phyloP scores from a whole-genome alignment of 257 asterid genomes.

The Penstemon eatonii region DNA sequence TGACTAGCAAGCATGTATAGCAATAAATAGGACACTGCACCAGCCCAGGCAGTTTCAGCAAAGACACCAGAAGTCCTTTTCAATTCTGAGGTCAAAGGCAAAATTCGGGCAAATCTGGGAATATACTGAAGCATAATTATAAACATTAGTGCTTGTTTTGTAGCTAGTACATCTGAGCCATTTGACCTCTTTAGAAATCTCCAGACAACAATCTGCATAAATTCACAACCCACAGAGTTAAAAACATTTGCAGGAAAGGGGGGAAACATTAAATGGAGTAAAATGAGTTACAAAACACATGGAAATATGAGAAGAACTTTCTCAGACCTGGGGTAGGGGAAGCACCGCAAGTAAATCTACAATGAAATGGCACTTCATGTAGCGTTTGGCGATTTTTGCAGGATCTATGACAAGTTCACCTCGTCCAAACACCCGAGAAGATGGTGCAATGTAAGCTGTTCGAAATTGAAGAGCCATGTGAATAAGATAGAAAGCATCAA shows the following conservation, averaged over 20 bases:
- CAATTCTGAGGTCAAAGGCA: slow-evolving; percentile 81
- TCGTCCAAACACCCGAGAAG: slow-evolving; percentile 97
- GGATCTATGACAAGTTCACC: slow-evolving; percentile 97
- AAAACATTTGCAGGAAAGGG: slow-evolving; percentile 5
- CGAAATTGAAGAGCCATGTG: slow-evolving; percentile 95
- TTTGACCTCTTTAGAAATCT: slow-evolving; percentile 72
- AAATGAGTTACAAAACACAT: background rate
- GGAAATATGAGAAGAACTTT: slow-evolving; percentile 15
- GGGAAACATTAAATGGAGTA: slow-evolving; percentile 5
- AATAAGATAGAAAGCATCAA: slow-evolving; percentile 84
- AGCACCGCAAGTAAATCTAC: slow-evolving; percentile 86
- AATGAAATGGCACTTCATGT: slow-evolving; percentile 77
- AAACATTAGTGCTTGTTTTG: slow-evolving; percentile 72
- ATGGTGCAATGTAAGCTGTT: slow-evolving; percentile 95
- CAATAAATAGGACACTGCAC: slow-evolving; percentile 87
- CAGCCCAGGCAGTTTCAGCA: slow-evolving; percentile 99
- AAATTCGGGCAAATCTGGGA: slow-evolving; percentile 68
- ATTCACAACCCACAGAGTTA: slow-evolving; percentile 4
- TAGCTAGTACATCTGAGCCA: slow-evolving; percentile 85
- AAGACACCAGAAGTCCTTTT: slow-evolving; percentile 98
- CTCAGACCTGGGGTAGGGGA: slow-evolving; percentile 91
- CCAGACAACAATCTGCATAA: slow-evolving; percentile 87
- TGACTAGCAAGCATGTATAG: slow-evolving; percentile 99
- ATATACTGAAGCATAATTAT: slow-evolving; percentile 83
- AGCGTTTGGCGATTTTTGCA: slow-evolving; percentile 82